These are phyloP conservation scores for Cercospora berteroae DNA, from an alignment of 2,329 filamentous ascomycete species.

Conservation along the genomic window DNA sequence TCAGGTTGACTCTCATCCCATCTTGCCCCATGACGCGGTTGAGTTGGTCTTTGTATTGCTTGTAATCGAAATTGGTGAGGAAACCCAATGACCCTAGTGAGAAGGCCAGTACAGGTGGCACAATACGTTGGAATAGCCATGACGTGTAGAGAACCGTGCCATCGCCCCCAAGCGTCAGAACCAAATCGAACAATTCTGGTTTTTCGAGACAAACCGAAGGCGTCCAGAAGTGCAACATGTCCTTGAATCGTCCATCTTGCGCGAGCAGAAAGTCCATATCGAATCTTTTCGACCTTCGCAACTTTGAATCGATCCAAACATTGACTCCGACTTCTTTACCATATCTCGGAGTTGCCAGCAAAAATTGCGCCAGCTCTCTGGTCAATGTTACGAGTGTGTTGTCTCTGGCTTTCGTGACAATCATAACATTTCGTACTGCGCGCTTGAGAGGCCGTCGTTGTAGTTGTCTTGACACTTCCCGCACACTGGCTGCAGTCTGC, in stretches of 20 bases:
- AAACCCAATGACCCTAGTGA: constrained; percentile 84
- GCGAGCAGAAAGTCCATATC: constrained; percentile 69
- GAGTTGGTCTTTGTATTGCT: constrained; percentile 81
- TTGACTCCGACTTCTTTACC: constrained; percentile 87
- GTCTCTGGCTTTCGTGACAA: constrained; percentile 95
- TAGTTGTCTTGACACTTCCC: constrained; percentile 93
- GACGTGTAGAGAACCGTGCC: constrained; percentile 85
- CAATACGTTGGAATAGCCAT: constrained; percentile 87
- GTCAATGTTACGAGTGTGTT: constrained; percentile 89
- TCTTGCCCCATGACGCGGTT: constrained; percentile 88
- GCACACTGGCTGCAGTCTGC: constrained; percentile 90
- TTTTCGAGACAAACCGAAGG: constrained; percentile 91
- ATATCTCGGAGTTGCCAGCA: constrained; percentile 85
- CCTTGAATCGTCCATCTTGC: constrained; percentile 71
- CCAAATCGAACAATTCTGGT: constrained; percentile 93
- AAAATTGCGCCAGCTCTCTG: constrained; percentile 80
- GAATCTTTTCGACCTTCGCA: constrained; percentile 85
- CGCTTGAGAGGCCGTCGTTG: constrained; percentile 88
- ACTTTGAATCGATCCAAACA: constrained; percentile 96
- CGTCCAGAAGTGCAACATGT: constrained; percentile 93
- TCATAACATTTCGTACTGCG: constrained; percentile 93
- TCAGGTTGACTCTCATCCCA: constrained; percentile 94
- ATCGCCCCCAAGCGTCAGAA: constrained; percentile 82
- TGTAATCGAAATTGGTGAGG: constrained; percentile 83
- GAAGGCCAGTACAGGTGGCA: constrained; percentile 81